Conservation (phyloP, 2,329 filamentous ascomycete species). For the Pseudogymnoascus sp. region DNA sequence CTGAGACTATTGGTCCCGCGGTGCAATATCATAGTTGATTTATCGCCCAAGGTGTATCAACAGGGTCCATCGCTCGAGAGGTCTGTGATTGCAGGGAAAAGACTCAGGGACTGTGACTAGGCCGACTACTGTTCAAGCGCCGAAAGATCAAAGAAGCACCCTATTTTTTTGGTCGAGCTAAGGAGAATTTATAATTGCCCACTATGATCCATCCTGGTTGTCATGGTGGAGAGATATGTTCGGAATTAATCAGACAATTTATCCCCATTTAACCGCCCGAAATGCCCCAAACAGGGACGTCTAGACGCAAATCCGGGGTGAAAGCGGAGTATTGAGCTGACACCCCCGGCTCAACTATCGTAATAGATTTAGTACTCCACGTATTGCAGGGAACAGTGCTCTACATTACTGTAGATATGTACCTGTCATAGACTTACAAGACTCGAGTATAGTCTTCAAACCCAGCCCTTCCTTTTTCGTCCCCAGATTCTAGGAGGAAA, state of each 20-base stretch:
- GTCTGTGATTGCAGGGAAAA: neutral
- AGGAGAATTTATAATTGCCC: conserved; percentile 1
- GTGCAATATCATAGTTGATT: neutral
- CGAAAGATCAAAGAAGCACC: neutral
- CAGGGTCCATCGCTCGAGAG: neutral
- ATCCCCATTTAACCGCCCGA: neutral
- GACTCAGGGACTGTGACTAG: neutral
- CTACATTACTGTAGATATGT: conserved; percentile 8
- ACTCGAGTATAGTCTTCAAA: neutral
- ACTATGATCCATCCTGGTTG: neutral
- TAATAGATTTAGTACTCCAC: neutral
- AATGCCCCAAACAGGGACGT: neutral
- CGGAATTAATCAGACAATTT: neutral
- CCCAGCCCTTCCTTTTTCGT: neutral
- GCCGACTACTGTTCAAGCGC: neutral
- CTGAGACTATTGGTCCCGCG: neutral
- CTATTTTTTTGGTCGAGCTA: neutral
- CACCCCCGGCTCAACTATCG: neutral
- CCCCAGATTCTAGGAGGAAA: neutral
- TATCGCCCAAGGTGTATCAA: neutral
- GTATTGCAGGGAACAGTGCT: neutral
- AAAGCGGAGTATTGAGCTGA: neutral
- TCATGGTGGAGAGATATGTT: neutral
- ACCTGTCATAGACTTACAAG: neutral
- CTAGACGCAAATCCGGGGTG: conserved; percentile 10